Evolutionary conservation across 768 basidiomycete genomes (phyloP).

Genomic region (Pulveroboletus frians): DNA sequence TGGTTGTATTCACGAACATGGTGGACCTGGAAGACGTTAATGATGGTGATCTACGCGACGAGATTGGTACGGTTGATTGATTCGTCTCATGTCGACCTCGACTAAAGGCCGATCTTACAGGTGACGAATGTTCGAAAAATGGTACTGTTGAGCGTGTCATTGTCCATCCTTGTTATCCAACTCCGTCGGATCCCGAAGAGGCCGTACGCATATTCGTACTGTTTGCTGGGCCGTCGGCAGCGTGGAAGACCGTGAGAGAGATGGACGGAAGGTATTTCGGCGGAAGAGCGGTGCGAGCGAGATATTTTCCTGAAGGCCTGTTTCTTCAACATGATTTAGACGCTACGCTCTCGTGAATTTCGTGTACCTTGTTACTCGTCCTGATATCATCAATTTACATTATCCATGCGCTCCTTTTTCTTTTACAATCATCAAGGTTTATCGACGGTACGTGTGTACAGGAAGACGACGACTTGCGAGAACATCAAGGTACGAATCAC

Average conservation of each 20-base stretch:
- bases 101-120: constrained; percentile 33
- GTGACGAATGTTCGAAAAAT: constrained; percentile 88
- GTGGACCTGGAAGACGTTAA: constrained; percentile 78
- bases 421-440: too few relatives aligned
- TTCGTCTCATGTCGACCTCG: not conserved
- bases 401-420: too few relatives aligned
- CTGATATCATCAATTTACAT: too few relatives aligned
- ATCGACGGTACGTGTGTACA: too few relatives aligned
- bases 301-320: constrained; percentile 67
- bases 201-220: constrained; percentile 87
- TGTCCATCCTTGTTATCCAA: constrained; percentile 70
- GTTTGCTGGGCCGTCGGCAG: constrained; percentile 87
- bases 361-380: not conserved
- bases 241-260: constrained; percentile 94
- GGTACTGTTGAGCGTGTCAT: constrained; percentile 90
- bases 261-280: constrained; percentile 92
- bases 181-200: constrained; percentile 63
- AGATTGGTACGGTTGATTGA: constrained; percentile 61
- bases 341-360: constrained; percentile 23
- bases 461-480: too few relatives aligned
- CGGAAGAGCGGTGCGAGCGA: constrained; percentile 74
- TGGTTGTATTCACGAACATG: constrained; percentile 88
- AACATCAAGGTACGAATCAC: too few relatives aligned
- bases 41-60: constrained; percentile 78
- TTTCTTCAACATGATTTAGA: constrained; percentile 53